Percentiles rank a stretch among this genome's conserved stretches.
Evolutionary conservation across 768 basidiomycete genomes (phyloP).

Genomic region (Phaffia tasmanica): DNA sequence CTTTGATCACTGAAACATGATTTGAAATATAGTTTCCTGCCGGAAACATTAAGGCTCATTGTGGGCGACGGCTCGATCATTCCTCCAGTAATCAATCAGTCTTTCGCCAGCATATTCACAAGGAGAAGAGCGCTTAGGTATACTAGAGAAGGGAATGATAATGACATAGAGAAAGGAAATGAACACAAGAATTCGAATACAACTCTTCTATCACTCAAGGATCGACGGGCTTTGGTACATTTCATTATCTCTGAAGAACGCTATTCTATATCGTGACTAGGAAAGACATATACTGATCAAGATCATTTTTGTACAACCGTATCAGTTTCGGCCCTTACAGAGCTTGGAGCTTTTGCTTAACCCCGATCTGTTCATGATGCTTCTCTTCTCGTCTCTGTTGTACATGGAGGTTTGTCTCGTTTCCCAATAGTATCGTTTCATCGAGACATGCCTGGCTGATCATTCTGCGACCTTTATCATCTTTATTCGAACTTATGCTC

Average conservation of each 20-base stretch:
- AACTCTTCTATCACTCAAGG: too few species aligned
- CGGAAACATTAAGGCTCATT: conserved; percentile 42
- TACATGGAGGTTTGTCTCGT: conserved; percentile 26
- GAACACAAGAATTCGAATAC: too few species aligned
- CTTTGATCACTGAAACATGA: too few species aligned
- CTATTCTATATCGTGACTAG: too few species aligned
- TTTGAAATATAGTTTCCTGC: conserved; percentile 36
- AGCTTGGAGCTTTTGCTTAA: conserved; percentile 34
- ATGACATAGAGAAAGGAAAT: too few species aligned
- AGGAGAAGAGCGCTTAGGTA: not conserved
- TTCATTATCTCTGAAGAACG: too few species aligned
- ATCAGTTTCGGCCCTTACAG: conserved; percentile 33
- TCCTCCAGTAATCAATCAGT: conserved; percentile 32
- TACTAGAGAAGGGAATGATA: too few species aligned
- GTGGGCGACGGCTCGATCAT: conserved; percentile 36
- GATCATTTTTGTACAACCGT: not conserved
- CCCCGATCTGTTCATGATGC: conserved; percentile 34
- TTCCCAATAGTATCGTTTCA: conserved; percentile 29
- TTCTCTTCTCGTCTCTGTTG: conserved; percentile 32
- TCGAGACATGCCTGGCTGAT: not conserved
- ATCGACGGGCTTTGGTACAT: too few species aligned
- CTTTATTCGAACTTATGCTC: conserved; percentile 39
- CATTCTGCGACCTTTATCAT: conserved; percentile 36
- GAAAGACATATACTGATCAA: too few species aligned
- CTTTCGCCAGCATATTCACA: conserved; percentile 11